Conservation (phyloP, 2,329 filamentous ascomycete genomes). For the Reticulascus tulasneorum region DNA sequence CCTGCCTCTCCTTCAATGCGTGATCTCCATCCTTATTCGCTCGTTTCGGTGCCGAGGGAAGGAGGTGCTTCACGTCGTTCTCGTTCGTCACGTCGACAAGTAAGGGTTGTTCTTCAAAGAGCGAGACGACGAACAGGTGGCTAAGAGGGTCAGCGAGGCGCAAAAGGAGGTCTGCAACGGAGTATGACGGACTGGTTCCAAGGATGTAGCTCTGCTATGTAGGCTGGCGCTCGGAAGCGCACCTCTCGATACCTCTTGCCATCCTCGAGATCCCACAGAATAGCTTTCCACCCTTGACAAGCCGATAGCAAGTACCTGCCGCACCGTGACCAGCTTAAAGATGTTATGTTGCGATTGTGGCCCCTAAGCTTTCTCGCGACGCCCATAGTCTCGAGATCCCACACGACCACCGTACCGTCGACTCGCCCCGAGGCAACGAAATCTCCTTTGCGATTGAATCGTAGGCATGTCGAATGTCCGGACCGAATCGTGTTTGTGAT, state of each 20-base stretch:
- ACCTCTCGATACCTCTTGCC: constrained; percentile 74
- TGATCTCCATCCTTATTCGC: constrained; percentile 66
- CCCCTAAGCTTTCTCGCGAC: constrained; percentile 91
- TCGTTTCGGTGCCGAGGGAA: constrained; percentile 80
- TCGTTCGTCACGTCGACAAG: constrained; percentile 75
- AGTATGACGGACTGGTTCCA: constrained; percentile 66
- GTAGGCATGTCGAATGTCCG: constrained; percentile 62
- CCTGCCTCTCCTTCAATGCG: constrained; percentile 73
- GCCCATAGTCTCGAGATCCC: constrained; percentile 96
- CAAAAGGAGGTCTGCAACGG: not conserved
- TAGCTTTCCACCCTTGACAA: constrained; percentile 94
- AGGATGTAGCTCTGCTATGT: constrained; percentile 93
- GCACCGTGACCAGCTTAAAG: constrained; percentile 89
- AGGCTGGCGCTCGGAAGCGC: constrained; percentile 88
- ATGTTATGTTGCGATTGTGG: constrained; percentile 91
- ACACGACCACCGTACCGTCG: constrained; percentile 92
- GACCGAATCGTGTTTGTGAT: constrained; percentile 82
- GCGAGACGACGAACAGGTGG: constrained; percentile 79
- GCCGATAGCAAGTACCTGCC: constrained; percentile 88
- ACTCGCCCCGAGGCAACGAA: constrained; percentile 90
- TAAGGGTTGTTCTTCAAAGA: constrained; percentile 90
- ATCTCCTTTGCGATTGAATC: constrained; percentile 93
- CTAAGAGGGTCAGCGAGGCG: constrained; percentile 5
- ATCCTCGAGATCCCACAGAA: constrained; percentile 83
- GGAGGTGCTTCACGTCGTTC: constrained; percentile 67